Evolutionary conservation across 2,329 filamentous ascomycete species (phyloP), one percentile per base, ranked within the genome.

Genomic region (Cladosporium colombiae): DNA sequence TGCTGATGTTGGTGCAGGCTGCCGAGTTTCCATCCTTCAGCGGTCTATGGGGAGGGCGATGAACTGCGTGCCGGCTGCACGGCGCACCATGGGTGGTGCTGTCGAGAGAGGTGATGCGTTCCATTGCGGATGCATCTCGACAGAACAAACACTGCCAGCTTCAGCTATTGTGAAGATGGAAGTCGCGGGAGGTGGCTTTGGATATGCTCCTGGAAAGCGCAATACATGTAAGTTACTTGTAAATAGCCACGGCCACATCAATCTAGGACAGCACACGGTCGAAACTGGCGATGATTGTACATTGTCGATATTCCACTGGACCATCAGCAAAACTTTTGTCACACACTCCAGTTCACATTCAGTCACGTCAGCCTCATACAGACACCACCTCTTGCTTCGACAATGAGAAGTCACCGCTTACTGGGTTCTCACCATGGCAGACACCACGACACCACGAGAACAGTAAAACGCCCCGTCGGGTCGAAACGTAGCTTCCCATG

Each of bases 1-100:
- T 25, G 61, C 25, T 33, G 33, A 4, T 31, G 46, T 25, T 7
- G 11, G 21, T 7, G 25, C 35, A 40, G 50, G 21, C 35, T 40
- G 61, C 29, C n/a, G 25, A 23, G 11, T 46, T 18, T 63, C 61
- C 61, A 63, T 46, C 16, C 61, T 56, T 63, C 21, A 23, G 46
- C 14, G 31, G n/a, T n/a, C 14, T 21, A 23, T 59, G 16, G 16
- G 46, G n/a, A 31, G n/a, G 52, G 52, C 52, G 18, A 31, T 18
- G 25, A 33, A n/a, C 29, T 55, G 52, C 29, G 52, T 21, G 40
- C 40, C 40, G 40, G 8, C 18, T 55, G 25, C 27, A n/a, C 16
- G 27, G 14, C 13, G 29, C 27, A 55, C 18, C 52, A 55, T 55
- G 7, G 29, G 27, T 8, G 18, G n/a, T 8, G 18, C 8, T 8